A percentile compares a stretch with the other conserved stretches of the same genome.
Conservation (phyloP, 2,329 filamentous ascomycete species). For the Fusarium anthophilum region DNA sequence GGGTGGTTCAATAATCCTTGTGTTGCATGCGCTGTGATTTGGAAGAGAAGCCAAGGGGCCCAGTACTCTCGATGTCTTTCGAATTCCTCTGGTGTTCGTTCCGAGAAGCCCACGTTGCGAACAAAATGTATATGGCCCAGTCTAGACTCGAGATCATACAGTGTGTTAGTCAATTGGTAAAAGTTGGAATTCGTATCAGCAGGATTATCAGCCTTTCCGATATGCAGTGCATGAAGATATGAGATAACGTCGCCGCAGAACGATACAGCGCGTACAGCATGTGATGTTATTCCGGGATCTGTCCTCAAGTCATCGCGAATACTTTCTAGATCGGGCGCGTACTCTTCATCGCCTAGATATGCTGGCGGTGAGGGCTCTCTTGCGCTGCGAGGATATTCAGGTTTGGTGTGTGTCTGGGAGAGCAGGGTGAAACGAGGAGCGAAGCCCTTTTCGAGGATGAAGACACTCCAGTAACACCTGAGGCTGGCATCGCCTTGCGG, state of each 20-base stretch:
- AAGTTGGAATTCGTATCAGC: conserved; percentile 34
- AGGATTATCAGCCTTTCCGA: conserved; percentile 26
- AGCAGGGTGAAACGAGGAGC: conserved; percentile 12
- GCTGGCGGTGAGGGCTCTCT: conserved; percentile 20
- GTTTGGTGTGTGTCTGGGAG: conserved; percentile 1
- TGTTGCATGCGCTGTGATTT: conserved; percentile 32
- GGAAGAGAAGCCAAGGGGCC: conserved; percentile 32
- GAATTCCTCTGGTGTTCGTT: conserved; percentile 27
- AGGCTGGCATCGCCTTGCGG: conserved; percentile 14
- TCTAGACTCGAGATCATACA: conserved; percentile 28
- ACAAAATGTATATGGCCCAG: conserved; percentile 32
- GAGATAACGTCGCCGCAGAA: conserved; percentile 35
- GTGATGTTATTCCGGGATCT: conserved; percentile 31
- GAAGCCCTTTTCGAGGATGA: conserved; percentile 34
- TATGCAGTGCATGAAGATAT: conserved; percentile 26
- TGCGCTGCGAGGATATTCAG: conserved; percentile 25
- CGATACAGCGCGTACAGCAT: conserved; percentile 9
- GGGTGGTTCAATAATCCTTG: conserved; percentile 34
- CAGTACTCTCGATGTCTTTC: conserved; percentile 32
- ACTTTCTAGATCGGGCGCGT: conserved; percentile 25
- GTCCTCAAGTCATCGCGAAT: conserved; percentile 20
- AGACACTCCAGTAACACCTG: conserved; percentile 38
- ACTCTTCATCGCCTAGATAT: conserved; percentile 19
- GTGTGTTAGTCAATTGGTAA: conserved; percentile 26
- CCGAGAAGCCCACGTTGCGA: conserved; percentile 35